A percentile compares a stretch with the other conserved stretches of the same genome.
Conservation (phyloP, 768 basidiomycete genomes). For the Tulasnella sp. region DNA sequence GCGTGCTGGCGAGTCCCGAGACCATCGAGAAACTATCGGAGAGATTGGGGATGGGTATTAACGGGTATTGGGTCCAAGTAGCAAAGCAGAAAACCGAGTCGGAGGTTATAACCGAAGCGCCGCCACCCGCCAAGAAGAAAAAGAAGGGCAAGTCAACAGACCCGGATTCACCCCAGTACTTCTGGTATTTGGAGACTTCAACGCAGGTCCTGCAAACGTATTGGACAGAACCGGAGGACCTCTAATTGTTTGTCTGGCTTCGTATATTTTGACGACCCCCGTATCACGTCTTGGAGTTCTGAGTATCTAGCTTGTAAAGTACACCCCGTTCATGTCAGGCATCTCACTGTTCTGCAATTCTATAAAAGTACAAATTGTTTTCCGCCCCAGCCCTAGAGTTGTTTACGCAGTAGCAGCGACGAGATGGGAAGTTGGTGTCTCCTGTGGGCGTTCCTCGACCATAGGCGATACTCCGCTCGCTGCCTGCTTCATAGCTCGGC, state of each 20-base stretch:
- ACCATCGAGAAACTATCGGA: slow-evolving; percentile 16
- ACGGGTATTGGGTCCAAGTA: slow-evolving; percentile 25
- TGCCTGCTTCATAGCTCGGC: slow-evolving; percentile 46
- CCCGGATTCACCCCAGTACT: not conserved
- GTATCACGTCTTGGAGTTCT: not conserved
- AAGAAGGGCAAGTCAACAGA: slow-evolving; percentile 17
- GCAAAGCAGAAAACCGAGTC: slow-evolving; percentile 17
- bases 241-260: not conserved
- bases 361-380: not conserved
- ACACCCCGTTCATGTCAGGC: not conserved
- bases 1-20: slow-evolving; percentile 4
- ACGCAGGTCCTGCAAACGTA: slow-evolving; percentile 22
- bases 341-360: not conserved
- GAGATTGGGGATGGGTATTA: slow-evolving; percentile 22
- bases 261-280: not conserved
- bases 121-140: slow-evolving; percentile 6
- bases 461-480: not conserved
- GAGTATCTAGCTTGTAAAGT: not conserved
- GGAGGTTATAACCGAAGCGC: not conserved
- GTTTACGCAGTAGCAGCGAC: slow-evolving; percentile 14
- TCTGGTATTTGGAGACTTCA: slow-evolving; percentile 23
- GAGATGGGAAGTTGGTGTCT: slow-evolving; percentile 1
- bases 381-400: not conserved
- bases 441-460: slow-evolving; percentile 21
- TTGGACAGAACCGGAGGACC: slow-evolving; percentile 14